Percentiles rank a stretch among this genome's conserved stretches.
phyloP scores from a whole-genome alignment of 2,329 filamentous ascomycete species.

The Penicillium olsonii region DNA sequence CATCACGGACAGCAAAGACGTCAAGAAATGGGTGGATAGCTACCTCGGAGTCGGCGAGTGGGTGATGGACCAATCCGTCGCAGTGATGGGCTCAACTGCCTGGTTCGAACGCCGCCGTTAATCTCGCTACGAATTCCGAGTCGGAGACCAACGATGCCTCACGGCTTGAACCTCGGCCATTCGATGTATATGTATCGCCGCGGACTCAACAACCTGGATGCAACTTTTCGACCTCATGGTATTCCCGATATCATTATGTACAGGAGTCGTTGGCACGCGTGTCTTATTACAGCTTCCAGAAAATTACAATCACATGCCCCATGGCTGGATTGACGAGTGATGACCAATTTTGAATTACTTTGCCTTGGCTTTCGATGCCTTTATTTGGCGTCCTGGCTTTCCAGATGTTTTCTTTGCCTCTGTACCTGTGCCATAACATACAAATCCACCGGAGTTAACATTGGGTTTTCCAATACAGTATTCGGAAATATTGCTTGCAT shows the following conservation, averaged over 20 bases:
- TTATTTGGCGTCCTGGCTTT: constrained; percentile 21
- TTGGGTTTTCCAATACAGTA: neutral
- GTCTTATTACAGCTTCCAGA: neutral
- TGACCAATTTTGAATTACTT: constrained; percentile 17
- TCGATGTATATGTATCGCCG: constrained; percentile 5
- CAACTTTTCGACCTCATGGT: neutral
- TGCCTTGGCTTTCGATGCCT: constrained; percentile 14
- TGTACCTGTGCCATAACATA: constrained; percentile 18
- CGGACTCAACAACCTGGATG: neutral
- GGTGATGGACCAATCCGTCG: constrained; percentile 97
- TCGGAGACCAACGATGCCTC: constrained; percentile 2
- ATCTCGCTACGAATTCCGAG: constrained; percentile 17
- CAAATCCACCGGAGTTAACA: constrained; percentile 6
- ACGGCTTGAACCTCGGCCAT: constrained; percentile 6
- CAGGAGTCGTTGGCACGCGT: constrained; percentile 1
- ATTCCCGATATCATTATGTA: constrained; percentile 6
- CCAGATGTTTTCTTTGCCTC: constrained; percentile 18
- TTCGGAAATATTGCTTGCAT: neutral
- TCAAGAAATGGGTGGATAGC: constrained; percentile 86
- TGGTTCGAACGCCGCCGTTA: constrained; percentile 91
- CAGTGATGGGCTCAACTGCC: constrained; percentile 80
- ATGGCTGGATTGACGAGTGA: constrained; percentile 22
- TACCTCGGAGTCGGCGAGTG: constrained; percentile 95
- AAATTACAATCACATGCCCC: neutral
- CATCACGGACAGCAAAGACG: constrained; percentile 77